Base-by-base conservation (phyloP, 306 rosid genomes). In the Begonia loranthoides region DNA sequence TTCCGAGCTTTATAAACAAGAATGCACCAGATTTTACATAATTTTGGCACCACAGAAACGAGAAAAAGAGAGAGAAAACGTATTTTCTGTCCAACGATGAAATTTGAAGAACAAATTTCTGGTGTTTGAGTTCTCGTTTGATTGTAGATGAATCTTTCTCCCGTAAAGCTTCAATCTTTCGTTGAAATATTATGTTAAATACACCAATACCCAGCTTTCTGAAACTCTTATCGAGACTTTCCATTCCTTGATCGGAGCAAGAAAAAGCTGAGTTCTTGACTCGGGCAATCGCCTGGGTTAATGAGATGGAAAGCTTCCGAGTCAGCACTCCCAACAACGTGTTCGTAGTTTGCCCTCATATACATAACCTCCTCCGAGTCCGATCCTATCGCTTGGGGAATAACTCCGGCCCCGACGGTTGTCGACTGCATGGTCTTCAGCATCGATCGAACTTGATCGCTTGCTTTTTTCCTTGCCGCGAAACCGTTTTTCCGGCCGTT, bases 241-340 rank as follows among this genome's bases (percentile, higher is more conserved):
- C 59, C 75, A 60, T 47, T 80, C 56, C 63, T 52, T 63, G 94
- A 78, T 58, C 95, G 68, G 70, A 85, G 85, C 86, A 90, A 76
- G 85, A 90, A 90, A 11, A 90, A 76, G 24, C 94, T 78, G 76
- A 90, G 94, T 69, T 90, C 97, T 61, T 90, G 99, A 69, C 80
- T 76, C 1, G 86, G 75, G 59, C 64, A 80, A 77, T 80, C 88
- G 72, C 80, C 95, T 55, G 92, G 95, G 84, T 80, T 90, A 5
- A 90, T 78, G 15, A 90, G 94, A 17, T 90, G 93, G 58, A 90
- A 86, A 15, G 99, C 86, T 65, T 90, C 95, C 33, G 87, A 80
- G 59, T 86, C 95, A 0, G 73, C 83, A 41, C 73, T 71, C 4
- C 97, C 97, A 16, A 90, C 82, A 19, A 90, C 90, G 70, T 90